Evolutionary conservation across 305 asterid species (phyloP).

Genomic region (Vinca major): DNA sequence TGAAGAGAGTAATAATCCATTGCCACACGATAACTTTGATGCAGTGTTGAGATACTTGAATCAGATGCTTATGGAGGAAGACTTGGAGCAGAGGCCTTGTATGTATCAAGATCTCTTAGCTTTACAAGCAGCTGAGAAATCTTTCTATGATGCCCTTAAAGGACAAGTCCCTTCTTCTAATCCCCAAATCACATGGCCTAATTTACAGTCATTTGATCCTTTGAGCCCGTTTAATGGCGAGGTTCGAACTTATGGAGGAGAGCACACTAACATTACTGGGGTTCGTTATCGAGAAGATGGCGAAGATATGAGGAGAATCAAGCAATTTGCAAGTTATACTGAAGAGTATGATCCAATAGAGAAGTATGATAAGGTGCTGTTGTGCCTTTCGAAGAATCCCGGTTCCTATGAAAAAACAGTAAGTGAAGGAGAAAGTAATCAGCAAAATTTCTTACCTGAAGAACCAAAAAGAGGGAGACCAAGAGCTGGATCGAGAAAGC

Average conservation of each 20-base stretch:
- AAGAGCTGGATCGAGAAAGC: slow-evolving; percentile 5
- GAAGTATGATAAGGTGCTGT: slow-evolving; percentile 20
- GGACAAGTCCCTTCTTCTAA: slow-evolving; percentile 10
- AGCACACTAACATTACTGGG: slow-evolving; percentile 5
- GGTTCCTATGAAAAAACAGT: slow-evolving; percentile 11
- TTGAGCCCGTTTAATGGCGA: background rate
- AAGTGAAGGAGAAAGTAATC: background rate
- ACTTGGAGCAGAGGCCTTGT: slow-evolving; percentile 42
- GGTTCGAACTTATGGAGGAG: background rate
- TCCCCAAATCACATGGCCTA: background rate
- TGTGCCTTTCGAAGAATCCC: slow-evolving; percentile 19
- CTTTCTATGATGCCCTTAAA: slow-evolving; percentile 46
- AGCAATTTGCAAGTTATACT: slow-evolving; percentile 15
- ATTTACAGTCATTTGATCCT: no score
- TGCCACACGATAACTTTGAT: no score
- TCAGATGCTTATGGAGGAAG: slow-evolving; percentile 2
- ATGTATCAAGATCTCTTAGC: slow-evolving; percentile 58
- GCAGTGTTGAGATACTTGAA: no score
- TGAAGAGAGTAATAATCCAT: no score
- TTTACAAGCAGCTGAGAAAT: slow-evolving; percentile 60
- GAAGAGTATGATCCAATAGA: slow-evolving; percentile 10
- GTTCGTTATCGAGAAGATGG: slow-evolving; percentile 24
- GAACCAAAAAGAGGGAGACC: slow-evolving; percentile 30
- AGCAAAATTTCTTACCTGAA: slow-evolving; percentile 1
- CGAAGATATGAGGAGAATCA: slow-evolving; percentile 20